Base-by-base conservation (phyloP, 2,329 filamentous ascomycete species). In the Hymenoscyphus infarciens region DNA sequence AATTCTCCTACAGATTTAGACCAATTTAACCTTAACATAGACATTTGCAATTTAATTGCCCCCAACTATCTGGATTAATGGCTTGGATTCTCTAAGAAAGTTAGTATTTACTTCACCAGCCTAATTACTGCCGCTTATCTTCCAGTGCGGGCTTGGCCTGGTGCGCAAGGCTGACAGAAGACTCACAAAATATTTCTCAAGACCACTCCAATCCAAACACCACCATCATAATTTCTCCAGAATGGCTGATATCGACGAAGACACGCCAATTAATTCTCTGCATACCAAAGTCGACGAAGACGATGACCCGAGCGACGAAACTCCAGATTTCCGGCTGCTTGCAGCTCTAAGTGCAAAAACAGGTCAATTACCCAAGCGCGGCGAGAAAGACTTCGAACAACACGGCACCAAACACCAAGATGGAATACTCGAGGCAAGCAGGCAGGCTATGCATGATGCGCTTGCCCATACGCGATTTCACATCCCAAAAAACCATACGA, bases 381-480 rank as follows among this genome's bases (percentile, higher is more conserved):
- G 95, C 64, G 92, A 96, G 75, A 99, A 99, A 76, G 95, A 99
- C 78, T 99, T 97, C 75, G 95, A 98, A 77, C 88, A 90, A 31
- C 92, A 98, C 77, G 90, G 91, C 56, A 98, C 95, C 2, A 84
- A 85, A 35, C 86, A 90, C 35, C 95, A 99, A 76, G 86, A 88
- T 67, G 82, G 84, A 62, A 85, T 88, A 8, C 86, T 99, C 59
- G 89, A 92, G 72, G 85, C 90, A 56, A 96, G 92, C 66, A 87
- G 94, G 61, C 82, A 84, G 69, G 94, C 93, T 22, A 95, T 99
- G 89, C 90, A 96, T 76, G 87, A 92, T 70, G 93, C 94, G 2
- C 82, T 98, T 61, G 83, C 86, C 59, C 89, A 89, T 74, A 89
- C 90, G 57, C 85, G 94, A 57, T 80, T 89, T 31, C 92, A 97